These are phyloP conservation scores for Vicia faba DNA, from an alignment of 306 rosid genomes.

Conservation along the genomic window DNA sequence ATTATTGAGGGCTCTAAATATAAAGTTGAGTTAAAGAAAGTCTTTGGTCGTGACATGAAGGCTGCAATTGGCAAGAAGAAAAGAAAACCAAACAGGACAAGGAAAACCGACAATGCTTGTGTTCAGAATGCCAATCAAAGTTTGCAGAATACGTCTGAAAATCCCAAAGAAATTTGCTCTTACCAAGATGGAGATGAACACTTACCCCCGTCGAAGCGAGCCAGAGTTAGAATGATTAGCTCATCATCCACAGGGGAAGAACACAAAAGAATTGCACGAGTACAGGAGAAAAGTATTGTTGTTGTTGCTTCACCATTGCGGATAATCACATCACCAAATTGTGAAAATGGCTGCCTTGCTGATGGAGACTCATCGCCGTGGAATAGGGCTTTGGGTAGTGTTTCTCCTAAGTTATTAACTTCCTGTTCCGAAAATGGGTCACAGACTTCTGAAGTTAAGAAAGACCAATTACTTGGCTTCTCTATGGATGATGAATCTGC, in stretches of 20 bases:
- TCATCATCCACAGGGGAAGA: conserved; percentile 55
- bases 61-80: conserved; percentile 68
- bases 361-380: conserved; percentile 42
- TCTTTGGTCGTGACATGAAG: conserved; percentile 62
- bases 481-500: conserved; percentile 80
- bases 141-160: conserved; percentile 54
- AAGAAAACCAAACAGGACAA: conserved; percentile 76
- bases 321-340: conserved; percentile 39
- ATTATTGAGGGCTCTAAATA: conserved; percentile 59
- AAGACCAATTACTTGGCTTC: conserved; percentile 61
- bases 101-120: conserved; percentile 49
- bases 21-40: conserved; percentile 57
- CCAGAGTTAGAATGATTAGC: conserved; percentile 90
- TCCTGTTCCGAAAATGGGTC: conserved; percentile 51
- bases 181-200: conserved; percentile 89
- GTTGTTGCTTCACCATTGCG: conserved; percentile 37
- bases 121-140: conserved; percentile 49
- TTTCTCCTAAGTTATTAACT: conserved; percentile 48
- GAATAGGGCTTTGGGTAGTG: conserved; percentile 40
- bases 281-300: conserved; percentile 50
- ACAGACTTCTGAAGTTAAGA: conserved; percentile 57
- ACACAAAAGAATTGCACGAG: conserved; percentile 41
- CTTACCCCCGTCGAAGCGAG: conserved; percentile 89
- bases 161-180: conserved; percentile 47
- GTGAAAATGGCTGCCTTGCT: conserved; percentile 48